Conservation (phyloP, 176 grass and related monocot genomes). For the Tillandsia leiboldiana region DNA sequence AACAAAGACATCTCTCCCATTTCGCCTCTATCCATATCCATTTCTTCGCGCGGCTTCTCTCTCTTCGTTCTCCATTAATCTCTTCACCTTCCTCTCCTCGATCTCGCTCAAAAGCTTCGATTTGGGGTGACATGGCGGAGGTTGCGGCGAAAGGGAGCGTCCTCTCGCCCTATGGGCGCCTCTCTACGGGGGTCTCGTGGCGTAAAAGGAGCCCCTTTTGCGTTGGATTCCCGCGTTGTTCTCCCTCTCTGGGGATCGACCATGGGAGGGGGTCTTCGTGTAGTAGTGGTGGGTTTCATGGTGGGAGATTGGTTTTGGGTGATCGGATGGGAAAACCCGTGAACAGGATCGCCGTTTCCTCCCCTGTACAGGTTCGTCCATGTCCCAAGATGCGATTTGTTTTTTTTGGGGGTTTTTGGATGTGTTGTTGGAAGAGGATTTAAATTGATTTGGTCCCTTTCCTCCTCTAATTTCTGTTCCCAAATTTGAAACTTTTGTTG, state of each 20-base stretch:
- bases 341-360: not conserved
- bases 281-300: not conserved
- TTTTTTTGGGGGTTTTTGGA: not conserved
- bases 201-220: not conserved
- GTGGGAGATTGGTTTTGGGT: not conserved
- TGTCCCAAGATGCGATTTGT: not conserved
- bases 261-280: not conserved
- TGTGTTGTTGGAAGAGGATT: not conserved
- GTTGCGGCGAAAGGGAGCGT: not conserved
- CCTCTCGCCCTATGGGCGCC: not conserved
- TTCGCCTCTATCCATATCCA: not conserved
- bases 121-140: constrained; percentile 14
- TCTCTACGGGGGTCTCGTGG: not conserved
- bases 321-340: not conserved
- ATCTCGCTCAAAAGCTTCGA: not conserved
- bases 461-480: not conserved
- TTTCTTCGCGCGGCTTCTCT: too few species aligned
- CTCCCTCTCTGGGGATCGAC: not conserved
- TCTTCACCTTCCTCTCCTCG: not conserved
- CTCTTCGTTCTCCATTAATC: too few species aligned
- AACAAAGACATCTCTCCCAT: too few species aligned
- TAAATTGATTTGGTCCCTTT: not conserved
- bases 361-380: not conserved
- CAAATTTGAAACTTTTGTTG: not conserved
- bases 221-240: not conserved